phyloP scores from a whole-genome alignment of 2,329 filamentous ascomycete genomes.

The Claviceps digitariae region DNA sequence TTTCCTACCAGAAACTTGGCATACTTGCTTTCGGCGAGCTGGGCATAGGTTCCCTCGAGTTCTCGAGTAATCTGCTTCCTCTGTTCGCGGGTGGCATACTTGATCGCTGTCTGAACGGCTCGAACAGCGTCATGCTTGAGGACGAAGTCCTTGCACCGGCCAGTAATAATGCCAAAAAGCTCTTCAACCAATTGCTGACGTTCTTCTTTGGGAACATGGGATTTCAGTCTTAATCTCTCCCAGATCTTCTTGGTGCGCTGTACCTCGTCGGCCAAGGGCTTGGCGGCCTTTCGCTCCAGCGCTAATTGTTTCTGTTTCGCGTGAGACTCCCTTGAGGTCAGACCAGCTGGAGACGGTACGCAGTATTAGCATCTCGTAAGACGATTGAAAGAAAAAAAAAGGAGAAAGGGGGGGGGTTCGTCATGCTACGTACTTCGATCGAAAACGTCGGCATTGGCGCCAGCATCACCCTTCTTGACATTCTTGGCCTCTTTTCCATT shows the following conservation, averaged over 20 bases:
- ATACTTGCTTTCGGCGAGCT: conserved; percentile 86
- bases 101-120: conserved; percentile 91
- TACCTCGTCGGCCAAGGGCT: conserved; percentile 84
- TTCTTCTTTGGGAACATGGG: conserved; percentile 81
- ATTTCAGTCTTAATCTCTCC: conserved; percentile 87
- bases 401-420: neutral
- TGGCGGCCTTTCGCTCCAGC: conserved; percentile 79
- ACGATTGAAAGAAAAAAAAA: neutral
- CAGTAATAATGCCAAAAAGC: conserved; percentile 82
- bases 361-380: neutral
- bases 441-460: conserved; percentile 23
- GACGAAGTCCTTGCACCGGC: conserved; percentile 85
- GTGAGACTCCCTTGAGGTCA: conserved; percentile 71
- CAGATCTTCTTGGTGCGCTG: conserved; percentile 89
- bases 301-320: conserved; percentile 82
- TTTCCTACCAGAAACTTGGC: conserved; percentile 97
- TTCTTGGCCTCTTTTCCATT: conserved; percentile 22
- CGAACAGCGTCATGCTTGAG: conserved; percentile 98
- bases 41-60: conserved; percentile 69
- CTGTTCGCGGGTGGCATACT: conserved; percentile 80
- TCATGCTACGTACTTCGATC: conserved; percentile 26
- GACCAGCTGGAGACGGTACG: neutral
- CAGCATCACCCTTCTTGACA: conserved; percentile 17
- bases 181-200: conserved; percentile 76
- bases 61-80: conserved; percentile 77